Evolutionary conservation across 257 asterid species (phyloP), one percentile per base, ranked within the genome.

Genomic region (Fraxinus pennsylvanica): DNA sequence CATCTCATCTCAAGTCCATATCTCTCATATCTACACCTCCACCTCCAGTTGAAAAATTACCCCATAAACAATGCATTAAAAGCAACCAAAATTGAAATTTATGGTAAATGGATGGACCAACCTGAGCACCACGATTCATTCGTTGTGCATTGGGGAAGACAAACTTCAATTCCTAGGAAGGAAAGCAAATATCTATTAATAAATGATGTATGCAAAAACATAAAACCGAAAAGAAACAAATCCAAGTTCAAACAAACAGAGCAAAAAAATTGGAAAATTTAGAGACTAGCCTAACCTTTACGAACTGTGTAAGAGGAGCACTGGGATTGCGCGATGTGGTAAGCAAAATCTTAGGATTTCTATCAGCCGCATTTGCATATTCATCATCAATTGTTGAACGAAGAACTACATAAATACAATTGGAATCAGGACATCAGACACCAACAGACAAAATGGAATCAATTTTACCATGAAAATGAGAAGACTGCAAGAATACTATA

Each of bases 101-200:
- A 57, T 21, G 50, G 57, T 9, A 72, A 68, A 67, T 75, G 30
- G 57, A 59, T 32, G 76, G 61, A 87, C 96, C 45, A 82, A 93
- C 99, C 99, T 91, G 97, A 83, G 97, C 92, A 87, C 99, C 99
- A 78, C 97, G 96, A 74, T 93, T 95, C 97, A 93, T 92, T 41
- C 96, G 79, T 76, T 84, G 90, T 68, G 99, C 90, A 93, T 92
- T 93, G 68, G 97, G 99, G 79, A 95, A 93, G 22, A 95, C 96
- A 74, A 93, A 25, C 82, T 91, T 95, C 90, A 95, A 72, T 76
- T 95, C 99, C 99, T 93, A 79, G 30, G 83, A 17, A 71, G 72
- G 69, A 74, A 66, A 65, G 25, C 70, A 2, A 63, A 74, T n/a
- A 15, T 35, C 45, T 35, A 41, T 68, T 61, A 33, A 47, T 25